Conservation (phyloP, 106 monocot genomes). For the Vanilla planifolia region DNA sequence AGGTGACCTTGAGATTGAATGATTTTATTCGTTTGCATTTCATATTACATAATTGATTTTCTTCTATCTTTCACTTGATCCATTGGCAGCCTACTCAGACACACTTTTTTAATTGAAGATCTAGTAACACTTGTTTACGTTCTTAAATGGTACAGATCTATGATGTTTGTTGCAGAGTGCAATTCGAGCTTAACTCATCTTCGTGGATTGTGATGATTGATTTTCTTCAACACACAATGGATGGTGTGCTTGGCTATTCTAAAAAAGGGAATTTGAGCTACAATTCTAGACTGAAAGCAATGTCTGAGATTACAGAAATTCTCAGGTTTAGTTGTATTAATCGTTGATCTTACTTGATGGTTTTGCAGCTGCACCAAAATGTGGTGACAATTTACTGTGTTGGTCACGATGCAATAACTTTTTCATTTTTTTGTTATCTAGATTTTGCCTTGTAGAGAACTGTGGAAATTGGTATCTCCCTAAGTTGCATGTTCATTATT, state of each 20-base stretch:
- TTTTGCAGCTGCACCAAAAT: neutral
- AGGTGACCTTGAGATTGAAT: no score
- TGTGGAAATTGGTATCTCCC: no score
- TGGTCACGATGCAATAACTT: neutral
- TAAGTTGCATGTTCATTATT: no score
- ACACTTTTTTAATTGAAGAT: neutral
- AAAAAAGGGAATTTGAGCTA: constrained; percentile 4
- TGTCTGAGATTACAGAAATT: constrained; percentile 52
- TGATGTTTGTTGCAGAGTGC: constrained; percentile 50
- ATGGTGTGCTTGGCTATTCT: constrained; percentile 12
- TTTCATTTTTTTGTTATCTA: neutral
- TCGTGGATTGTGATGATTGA: constrained; percentile 46
- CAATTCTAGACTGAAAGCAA: constrained; percentile 22
- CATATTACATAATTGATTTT: no score
- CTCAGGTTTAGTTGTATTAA: constrained; percentile 52
- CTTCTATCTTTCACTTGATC: neutral
- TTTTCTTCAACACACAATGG: constrained; percentile 47
- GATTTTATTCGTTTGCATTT: no score
- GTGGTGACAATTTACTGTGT: neutral
- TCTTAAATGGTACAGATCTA: constrained; percentile 50
- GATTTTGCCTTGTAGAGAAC: neutral
- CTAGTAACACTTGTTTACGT: neutral
- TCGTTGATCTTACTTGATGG: neutral
- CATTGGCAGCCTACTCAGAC: neutral
- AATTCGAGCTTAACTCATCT: constrained; percentile 45